phyloP scores from a whole-genome alignment of 257 asterid genomes.

The Ligustrum vulgare region DNA sequence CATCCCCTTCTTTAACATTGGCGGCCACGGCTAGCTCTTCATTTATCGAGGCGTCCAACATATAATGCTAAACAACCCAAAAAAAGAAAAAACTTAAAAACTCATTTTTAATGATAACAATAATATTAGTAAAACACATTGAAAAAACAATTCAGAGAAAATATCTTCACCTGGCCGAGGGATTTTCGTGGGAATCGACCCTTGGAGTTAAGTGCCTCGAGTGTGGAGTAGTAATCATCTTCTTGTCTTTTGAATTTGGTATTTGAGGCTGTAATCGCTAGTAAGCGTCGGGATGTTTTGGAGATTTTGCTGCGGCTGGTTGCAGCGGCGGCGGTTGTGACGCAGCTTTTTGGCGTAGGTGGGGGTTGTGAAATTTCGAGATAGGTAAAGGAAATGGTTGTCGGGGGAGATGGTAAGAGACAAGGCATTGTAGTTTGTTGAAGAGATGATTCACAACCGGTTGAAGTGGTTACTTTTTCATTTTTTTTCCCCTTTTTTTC shows the following conservation, averaged over 20 bases:
- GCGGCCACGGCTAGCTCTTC: slow-evolving; percentile 76
- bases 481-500: no score
- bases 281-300: slow-evolving; percentile 19
- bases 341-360: slow-evolving; percentile 29
- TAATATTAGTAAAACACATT: neutral
- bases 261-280: slow-evolving; percentile 34
- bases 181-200: slow-evolving; percentile 92
- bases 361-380: slow-evolving; percentile 26
- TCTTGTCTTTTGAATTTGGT: slow-evolving; percentile 46
- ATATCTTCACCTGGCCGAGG: slow-evolving; percentile 70
- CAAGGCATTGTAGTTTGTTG: slow-evolving; percentile 32
- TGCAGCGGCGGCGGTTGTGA: slow-evolving; percentile 18
- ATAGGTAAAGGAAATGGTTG: slow-evolving; percentile 26
- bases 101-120: neutral
- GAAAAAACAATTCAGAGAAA: neutral
- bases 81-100: neutral
- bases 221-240: slow-evolving; percentile 82
- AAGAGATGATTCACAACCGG: neutral
- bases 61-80: slow-evolving; percentile 72
- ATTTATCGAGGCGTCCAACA: slow-evolving; percentile 73
- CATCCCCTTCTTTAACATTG: slow-evolving; percentile 74
- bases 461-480: neutral
- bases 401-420: slow-evolving; percentile 33
- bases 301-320: slow-evolving; percentile 7
- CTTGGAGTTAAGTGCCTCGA: slow-evolving; percentile 92